These are phyloP conservation scores for Candida coquimbonensis DNA, from an alignment of 805 yeast species.

Conservation along the genomic window DNA sequence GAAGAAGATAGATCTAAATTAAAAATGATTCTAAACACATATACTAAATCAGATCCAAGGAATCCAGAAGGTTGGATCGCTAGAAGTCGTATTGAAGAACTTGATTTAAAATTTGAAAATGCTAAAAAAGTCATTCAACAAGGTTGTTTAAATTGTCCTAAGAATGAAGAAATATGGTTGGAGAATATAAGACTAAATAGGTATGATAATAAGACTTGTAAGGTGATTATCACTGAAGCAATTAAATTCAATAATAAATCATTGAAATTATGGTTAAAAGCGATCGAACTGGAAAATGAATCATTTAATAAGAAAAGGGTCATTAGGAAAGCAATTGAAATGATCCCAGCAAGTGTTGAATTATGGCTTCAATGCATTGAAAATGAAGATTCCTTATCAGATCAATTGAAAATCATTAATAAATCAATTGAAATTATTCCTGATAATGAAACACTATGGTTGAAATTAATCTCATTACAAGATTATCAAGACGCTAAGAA, in stretches of 20 bases:
- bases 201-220: slow-evolving; percentile 37
- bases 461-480: slow-evolving; percentile 41
- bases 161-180: slow-evolving; percentile 72
- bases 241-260: slow-evolving; percentile 50
- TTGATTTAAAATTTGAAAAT: slow-evolving; percentile 42
- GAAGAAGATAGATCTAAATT: slow-evolving; percentile 55
- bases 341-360: slow-evolving; percentile 44
- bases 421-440: slow-evolving; percentile 73
- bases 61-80: slow-evolving; percentile 83
- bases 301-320: slow-evolving; percentile 44
- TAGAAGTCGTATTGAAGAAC: slow-evolving; percentile 71
- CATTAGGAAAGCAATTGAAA: slow-evolving; percentile 65
- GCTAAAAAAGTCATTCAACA: slow-evolving; percentile 63
- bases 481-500: slow-evolving; percentile 42
- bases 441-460: slow-evolving; percentile 57
- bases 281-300: slow-evolving; percentile 60
- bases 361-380: slow-evolving; percentile 69
- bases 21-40: slow-evolving; percentile 54
- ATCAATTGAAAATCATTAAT: background rate
- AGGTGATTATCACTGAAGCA: slow-evolving; percentile 58
- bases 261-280: slow-evolving; percentile 65
- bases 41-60: slow-evolving; percentile 64
- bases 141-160: slow-evolving; percentile 67
- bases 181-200: slow-evolving; percentile 63
- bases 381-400: slow-evolving; percentile 36